Evolutionary conservation across 352 stramenopile species (phyloP).

Genomic region (Pythium myriotylum): DNA sequence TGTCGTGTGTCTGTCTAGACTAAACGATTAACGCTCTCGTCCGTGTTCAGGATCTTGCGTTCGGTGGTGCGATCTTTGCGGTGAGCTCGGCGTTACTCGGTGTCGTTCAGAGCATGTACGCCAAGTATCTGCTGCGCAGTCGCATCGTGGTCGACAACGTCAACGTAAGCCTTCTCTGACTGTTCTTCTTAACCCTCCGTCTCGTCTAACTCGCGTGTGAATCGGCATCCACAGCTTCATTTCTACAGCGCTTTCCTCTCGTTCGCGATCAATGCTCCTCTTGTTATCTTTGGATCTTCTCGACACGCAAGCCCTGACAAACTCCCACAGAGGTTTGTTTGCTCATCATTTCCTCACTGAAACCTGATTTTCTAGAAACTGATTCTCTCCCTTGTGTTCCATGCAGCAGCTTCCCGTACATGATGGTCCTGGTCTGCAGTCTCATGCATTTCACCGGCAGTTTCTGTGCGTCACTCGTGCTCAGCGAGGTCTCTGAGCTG

Average conservation of each 20-base stretch:
- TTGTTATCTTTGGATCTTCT: slow-evolving; percentile 63
- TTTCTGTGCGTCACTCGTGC: slow-evolving; percentile 80
- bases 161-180: slow-evolving; percentile 62
- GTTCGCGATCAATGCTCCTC: slow-evolving; percentile 81
- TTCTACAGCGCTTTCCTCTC: slow-evolving; percentile 87
- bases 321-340: slow-evolving; percentile 41
- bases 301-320: slow-evolving; percentile 49
- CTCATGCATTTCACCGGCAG: slow-evolving; percentile 85
- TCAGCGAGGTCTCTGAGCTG: slow-evolving; percentile 86
- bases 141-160: slow-evolving; percentile 77
- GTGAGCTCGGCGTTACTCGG: slow-evolving; percentile 74
- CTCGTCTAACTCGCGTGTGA: not conserved
- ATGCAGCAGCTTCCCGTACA: slow-evolving; percentile 66
- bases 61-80: slow-evolving; percentile 70
- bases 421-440: slow-evolving; percentile 74
- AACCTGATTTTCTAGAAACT: not conserved
- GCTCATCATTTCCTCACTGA: not conserved
- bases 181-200: too few relatives aligned
- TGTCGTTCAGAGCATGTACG: slow-evolving; percentile 87
- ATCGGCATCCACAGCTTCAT: slow-evolving; percentile 74
- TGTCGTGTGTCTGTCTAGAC: not conserved
- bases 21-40: not conserved
- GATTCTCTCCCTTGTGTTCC: not conserved
- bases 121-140: slow-evolving; percentile 82
- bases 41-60: slow-evolving; percentile 56